A percentile compares a stretch with the other conserved stretches of the same genome.
phyloP scores from a whole-genome alignment of 2,329 filamentous ascomycete species.

The Alternaria novae-zelandiae region DNA sequence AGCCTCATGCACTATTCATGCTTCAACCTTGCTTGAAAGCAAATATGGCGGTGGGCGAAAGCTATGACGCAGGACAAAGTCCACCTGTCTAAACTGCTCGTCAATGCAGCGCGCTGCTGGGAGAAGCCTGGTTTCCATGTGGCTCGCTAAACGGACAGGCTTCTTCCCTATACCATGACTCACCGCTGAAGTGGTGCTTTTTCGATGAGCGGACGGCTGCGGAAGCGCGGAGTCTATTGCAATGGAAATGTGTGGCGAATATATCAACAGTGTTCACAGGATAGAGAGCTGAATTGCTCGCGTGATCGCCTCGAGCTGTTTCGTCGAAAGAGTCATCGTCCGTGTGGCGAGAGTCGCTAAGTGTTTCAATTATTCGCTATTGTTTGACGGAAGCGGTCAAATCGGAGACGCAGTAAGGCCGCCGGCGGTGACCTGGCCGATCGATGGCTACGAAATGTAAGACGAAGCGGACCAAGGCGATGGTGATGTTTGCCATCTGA shows the following conservation, averaged over 20 bases:
- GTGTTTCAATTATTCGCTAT: conserved; percentile 8
- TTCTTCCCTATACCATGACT: conserved; percentile 28
- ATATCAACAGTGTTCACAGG: background rate
- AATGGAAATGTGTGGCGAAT: conserved; percentile 1
- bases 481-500: conserved; percentile 13
- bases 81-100: conserved; percentile 25
- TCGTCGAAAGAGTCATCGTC: background rate
- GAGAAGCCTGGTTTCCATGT: conserved; percentile 21
- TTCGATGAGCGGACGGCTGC: conserved; percentile 1
- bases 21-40: conserved; percentile 18
- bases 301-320: conserved; percentile 1
- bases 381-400: conserved; percentile 6
- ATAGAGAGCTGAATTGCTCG: conserved; percentile 9
- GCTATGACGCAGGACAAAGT: conserved; percentile 28
- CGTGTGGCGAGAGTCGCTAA: conserved; percentile 5
- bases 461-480: conserved; percentile 13
- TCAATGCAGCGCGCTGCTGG: conserved; percentile 25
- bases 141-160: conserved; percentile 25
- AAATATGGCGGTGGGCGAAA: conserved; percentile 14
- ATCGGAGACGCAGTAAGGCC: conserved; percentile 8
- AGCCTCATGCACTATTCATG: conserved; percentile 21
- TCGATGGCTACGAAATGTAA: conserved; percentile 7
- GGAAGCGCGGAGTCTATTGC: background rate
- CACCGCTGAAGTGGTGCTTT: conserved; percentile 15
- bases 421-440: conserved; percentile 15